Base-by-base conservation (phyloP, 345 rosid species). In the Toxicodendron radicans region DNA sequence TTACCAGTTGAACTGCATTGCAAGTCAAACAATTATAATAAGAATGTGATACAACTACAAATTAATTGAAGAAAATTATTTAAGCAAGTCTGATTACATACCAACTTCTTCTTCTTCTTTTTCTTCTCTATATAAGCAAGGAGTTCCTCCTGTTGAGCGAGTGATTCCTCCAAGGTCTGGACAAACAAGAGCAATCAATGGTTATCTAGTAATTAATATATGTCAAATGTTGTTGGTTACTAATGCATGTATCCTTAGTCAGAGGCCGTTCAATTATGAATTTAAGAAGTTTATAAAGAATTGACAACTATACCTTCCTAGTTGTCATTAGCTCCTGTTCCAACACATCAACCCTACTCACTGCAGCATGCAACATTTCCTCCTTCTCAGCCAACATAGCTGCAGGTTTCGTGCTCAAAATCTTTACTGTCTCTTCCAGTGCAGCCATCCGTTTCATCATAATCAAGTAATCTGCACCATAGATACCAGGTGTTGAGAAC, bases 251-350 rank as follows among this genome's bases (percentile, higher is more conserved):
- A n/a, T n/a, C n/a, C n/a, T n/a, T 27, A 27, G 30, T 27, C 30
- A 27, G 2, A 27, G 30, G 48, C 48, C 10, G 48, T 10, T 43
- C 10, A 43, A 43, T 43, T 58, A 51, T 1, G 54, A n/a, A n/a
- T n/a, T n/a, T n/a, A n/a, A n/a, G n/a, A 59, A 69, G n/a, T 24
- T 53, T 24, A 61, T 21, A 35, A 56, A 59, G 43, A 20, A n/a
- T 14, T 48, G 32, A 52, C 64, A 33, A 10, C 4, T 24, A 57
- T 80, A 92, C 98, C 95, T 89, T 92, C 81, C 87, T 92, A 67
- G 99, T 88, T 59, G 90, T 86, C 33, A 71, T 68, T 70, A 95
- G 94, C 84, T 91, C 97, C 82, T 88, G 88, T 84, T 95, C 99
- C 87, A 92, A 80, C 30, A 84, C 65, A 59, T 85, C 87, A 59